Base-by-base conservation (phyloP, 768 basidiomycete genomes). In the Peribolospora kevripleyi region DNA sequence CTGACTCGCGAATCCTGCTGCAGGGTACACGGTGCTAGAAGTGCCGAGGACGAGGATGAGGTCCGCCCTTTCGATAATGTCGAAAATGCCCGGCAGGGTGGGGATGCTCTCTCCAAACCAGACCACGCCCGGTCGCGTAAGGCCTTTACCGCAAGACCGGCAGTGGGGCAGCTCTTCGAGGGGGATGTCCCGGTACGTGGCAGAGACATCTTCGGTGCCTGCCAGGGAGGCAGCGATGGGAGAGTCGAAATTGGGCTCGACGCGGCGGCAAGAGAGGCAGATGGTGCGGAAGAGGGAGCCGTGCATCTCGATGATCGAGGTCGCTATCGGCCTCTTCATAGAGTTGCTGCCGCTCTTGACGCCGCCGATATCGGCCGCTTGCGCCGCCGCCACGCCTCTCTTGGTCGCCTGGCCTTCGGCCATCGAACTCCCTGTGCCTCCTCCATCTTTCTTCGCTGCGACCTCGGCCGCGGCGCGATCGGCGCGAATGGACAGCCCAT, bases 41-140 rank as follows among this genome's bases (percentile, higher is more conserved):
- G 76, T 78, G 14, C 76, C 76, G 53, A 78, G 66, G 5, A 78
- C 74, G 2, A 78, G 64, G 51, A 71, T 71, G 10, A 78, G 61
- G 64, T 77, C 76, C 6, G 72, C 74, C n/a, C 66, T 54, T 3
- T 66, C 62, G 1, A 76, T 70, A 8, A 74, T 46, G 13, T 67
- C 55, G 47, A 70, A 65, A 52, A 75, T 75, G 38, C 64, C 57
- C 14, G 69, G 63, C 54, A 74, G n/a, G 7, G 70, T 60, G 8
- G 65, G 58, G 2, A 73, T 71, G 42, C 14, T 59, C 60, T 78
- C 76, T 3, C 72, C 74, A 58, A 78, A 79, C 76, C 76, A 78
- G 2, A 77, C 74, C 4, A 77, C 75, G 3, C 71, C 75, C 5
- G 76, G 75, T 25, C 76, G 67, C 1, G 69, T 66, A 10, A 77